Evolutionary conservation across 371 early-diverging fungal species (phyloP).

Genomic region (Dichotomocladium elegans): DNA sequence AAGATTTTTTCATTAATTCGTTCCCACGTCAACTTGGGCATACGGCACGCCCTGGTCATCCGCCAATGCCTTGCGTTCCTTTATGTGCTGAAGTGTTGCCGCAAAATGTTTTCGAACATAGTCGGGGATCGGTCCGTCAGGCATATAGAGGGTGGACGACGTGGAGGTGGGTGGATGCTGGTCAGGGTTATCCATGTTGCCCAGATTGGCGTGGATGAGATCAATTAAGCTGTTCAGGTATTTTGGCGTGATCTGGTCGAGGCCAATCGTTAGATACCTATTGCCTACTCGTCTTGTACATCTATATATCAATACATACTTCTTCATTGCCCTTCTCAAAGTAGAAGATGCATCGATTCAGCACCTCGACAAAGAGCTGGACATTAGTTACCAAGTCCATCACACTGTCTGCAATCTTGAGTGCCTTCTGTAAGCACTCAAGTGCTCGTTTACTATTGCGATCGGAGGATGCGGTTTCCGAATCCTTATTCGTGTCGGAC

Average conservation of each 20-base stretch:
- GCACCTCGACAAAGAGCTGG: constrained; percentile 87
- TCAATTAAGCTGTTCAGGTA: constrained; percentile 89
- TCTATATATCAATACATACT: constrained; percentile 20
- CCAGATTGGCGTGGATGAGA: constrained; percentile 72
- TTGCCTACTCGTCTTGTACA: neutral
- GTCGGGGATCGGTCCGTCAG: constrained; percentile 43
- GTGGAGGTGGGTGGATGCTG: constrained; percentile 59
- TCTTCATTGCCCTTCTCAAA: constrained; percentile 81
- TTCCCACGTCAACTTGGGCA: too few relatives aligned
- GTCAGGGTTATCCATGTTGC: constrained; percentile 64
- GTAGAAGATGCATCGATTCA: constrained; percentile 87
- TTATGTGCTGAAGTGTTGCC: constrained; percentile 53
- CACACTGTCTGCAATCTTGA: constrained; percentile 89
- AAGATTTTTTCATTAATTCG: too few relatives aligned
- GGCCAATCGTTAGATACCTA: neutral
- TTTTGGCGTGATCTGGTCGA: constrained; percentile 70
- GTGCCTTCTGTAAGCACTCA: constrained; percentile 85
- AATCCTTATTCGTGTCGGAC: constrained; percentile 63
- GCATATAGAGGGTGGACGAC: constrained; percentile 54
- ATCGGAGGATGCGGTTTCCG: constrained; percentile 27
- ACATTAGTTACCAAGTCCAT: constrained; percentile 83
- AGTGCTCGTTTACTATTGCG: constrained; percentile 80
- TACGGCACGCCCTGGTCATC: too few relatives aligned
- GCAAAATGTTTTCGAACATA: constrained; percentile 60
- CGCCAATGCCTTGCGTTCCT: constrained; percentile 19